These are phyloP conservation scores for Quercus phellos DNA, from an alignment of 331 rosid species.

Conservation along the genomic window DNA sequence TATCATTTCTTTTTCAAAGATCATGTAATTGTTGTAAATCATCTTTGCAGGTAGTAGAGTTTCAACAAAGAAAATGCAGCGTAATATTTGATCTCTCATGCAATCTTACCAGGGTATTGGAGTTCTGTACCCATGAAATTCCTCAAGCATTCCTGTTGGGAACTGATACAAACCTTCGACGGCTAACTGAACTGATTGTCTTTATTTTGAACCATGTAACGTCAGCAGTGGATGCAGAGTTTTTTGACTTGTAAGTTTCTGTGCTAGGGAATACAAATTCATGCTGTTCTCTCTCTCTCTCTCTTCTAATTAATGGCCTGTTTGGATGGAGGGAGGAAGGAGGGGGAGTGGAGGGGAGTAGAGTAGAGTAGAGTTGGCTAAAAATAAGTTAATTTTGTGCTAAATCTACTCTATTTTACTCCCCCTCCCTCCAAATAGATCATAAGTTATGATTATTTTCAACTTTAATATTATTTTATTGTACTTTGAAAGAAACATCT, in stretches of 20 bases:
- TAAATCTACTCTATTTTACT: too few species aligned
- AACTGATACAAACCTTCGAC: conserved; percentile 81
- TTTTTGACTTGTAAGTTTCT: conserved; percentile 83
- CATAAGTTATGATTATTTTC: not conserved
- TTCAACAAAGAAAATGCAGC: conserved; percentile 90
- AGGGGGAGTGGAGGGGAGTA: too few species aligned
- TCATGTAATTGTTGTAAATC: conserved; percentile 19
- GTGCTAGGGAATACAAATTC: not conserved
- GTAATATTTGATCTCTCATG: conserved; percentile 94
- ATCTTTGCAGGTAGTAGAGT: conserved; percentile 75
- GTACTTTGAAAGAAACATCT: not conserved
- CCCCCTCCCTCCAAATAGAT: too few species aligned
- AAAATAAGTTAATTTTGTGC: too few species aligned
- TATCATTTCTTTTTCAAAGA: too few species aligned
- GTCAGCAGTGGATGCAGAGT: conserved; percentile 80
- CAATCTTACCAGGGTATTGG: conserved; percentile 84
- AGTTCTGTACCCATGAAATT: conserved; percentile 78
- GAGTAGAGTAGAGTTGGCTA: too few species aligned
- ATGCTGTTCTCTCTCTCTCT: not conserved
- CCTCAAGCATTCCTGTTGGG: conserved; percentile 91
- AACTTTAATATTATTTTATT: not conserved
- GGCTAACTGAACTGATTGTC: conserved; percentile 87
- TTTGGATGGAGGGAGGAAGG: too few species aligned
- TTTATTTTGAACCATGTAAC: conserved; percentile 78
- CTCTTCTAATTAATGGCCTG: not conserved